Conservation (phyloP, 805 yeast genomes). For the Suhomyces kilbournensis region DNA sequence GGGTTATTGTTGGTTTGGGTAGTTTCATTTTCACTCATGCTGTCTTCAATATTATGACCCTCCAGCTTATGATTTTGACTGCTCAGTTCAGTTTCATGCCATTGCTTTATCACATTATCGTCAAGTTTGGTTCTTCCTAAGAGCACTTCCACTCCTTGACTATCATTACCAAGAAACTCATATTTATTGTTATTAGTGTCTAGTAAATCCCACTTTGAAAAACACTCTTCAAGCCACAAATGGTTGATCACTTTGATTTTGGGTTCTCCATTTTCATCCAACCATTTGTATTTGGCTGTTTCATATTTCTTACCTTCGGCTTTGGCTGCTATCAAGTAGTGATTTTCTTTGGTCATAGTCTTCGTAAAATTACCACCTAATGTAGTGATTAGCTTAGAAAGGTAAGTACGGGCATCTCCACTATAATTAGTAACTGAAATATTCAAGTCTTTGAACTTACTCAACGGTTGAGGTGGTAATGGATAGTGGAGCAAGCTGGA, state of each 20-base stretch:
- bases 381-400: slow-evolving; percentile 58
- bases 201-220: slow-evolving; percentile 52
- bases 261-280: slow-evolving; percentile 20
- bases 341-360: slow-evolving; percentile 60
- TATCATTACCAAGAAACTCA: slow-evolving; percentile 41
- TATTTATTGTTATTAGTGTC: slow-evolving; percentile 48
- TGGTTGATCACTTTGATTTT: slow-evolving; percentile 64
- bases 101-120: slow-evolving; percentile 36
- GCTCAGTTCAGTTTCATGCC: slow-evolving; percentile 23
- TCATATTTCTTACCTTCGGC: slow-evolving; percentile 70
- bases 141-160: slow-evolving; percentile 40
- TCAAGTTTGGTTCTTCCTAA: slow-evolving; percentile 53
- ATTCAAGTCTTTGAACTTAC: slow-evolving; percentile 50
- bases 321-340: slow-evolving; percentile 68
- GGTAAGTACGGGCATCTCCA: slow-evolving; percentile 78
- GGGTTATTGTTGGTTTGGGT: too few relatives aligned
- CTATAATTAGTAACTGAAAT: slow-evolving; percentile 77
- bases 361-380: slow-evolving; percentile 78
- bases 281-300: slow-evolving; percentile 67
- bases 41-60: slow-evolving; percentile 25
- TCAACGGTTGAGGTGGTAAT: slow-evolving; percentile 47
- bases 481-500: slow-evolving; percentile 71
- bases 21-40: slow-evolving; percentile 27
- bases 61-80: slow-evolving; percentile 2
- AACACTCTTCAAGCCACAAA: slow-evolving; percentile 86